Evolutionary conservation across 176 grass and related monocot species (phyloP).

Genomic region (Bonia amplexicaulis): DNA sequence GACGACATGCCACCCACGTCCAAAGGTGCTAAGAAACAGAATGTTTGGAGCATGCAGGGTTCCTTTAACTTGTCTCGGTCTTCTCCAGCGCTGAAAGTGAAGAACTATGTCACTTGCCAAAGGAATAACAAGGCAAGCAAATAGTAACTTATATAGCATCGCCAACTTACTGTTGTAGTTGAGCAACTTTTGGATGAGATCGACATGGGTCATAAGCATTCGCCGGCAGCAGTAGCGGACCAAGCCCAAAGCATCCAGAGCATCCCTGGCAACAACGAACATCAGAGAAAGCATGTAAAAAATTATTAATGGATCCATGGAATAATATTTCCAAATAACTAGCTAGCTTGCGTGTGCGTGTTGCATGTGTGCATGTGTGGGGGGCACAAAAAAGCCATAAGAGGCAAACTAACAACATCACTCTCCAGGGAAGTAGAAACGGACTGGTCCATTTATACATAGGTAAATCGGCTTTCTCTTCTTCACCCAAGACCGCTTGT

Average conservation of each 20-base stretch:
- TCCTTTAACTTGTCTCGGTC: slow-evolving; percentile 34
- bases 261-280: slow-evolving; percentile 55
- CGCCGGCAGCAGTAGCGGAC: slow-evolving; percentile 87
- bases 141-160: not conserved
- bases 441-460: not conserved
- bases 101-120: not conserved
- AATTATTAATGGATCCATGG: not conserved
- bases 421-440: not conserved
- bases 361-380: not conserved
- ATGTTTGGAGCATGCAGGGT: not conserved
- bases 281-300: not conserved
- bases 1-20: not conserved
- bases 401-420: not conserved
- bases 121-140: slow-evolving; percentile 5
- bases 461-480: not conserved
- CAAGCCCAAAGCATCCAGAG: slow-evolving; percentile 77
- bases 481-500: too few species aligned
- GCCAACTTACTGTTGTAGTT: slow-evolving; percentile 88
- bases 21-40: not conserved
- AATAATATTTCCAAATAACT: not conserved
- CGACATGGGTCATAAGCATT: slow-evolving; percentile 99
- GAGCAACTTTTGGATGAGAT: slow-evolving; percentile 91
- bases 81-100: slow-evolving; percentile 78
- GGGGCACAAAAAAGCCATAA: not conserved
- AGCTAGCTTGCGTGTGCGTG: too few species aligned